Conservation (phyloP, 768 basidiomycete genomes). For the Boletus patriciae region DNA sequence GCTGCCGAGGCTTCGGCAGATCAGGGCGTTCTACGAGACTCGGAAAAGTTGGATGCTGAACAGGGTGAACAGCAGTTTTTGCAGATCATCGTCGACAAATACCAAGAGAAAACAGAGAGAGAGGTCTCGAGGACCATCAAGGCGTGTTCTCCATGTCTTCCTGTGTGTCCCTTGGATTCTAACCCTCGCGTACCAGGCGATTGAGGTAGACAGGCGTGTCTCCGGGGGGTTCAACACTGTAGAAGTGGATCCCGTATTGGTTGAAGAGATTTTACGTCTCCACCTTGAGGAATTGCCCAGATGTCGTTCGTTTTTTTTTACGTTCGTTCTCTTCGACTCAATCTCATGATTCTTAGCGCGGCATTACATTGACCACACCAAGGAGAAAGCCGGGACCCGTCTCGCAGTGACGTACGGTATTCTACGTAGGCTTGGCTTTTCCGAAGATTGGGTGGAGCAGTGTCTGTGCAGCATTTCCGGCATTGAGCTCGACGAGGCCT, state of each 20-base stretch:
- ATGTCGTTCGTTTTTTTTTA: slow-evolving; percentile 14
- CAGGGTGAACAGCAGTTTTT: slow-evolving; percentile 55
- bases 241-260: slow-evolving; percentile 58
- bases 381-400: slow-evolving; percentile 69
- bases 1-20: slow-evolving; percentile 4
- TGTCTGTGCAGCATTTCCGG: slow-evolving; percentile 66
- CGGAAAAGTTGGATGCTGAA: slow-evolving; percentile 36
- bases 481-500: slow-evolving; percentile 81
- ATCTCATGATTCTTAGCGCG: slow-evolving; percentile 4
- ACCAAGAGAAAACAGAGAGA: slow-evolving; percentile 86
- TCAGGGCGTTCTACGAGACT: slow-evolving; percentile 11
- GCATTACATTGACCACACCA: slow-evolving; percentile 46
- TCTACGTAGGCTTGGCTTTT: slow-evolving; percentile 74
- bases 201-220: slow-evolving; percentile 79
- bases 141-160: slow-evolving; percentile 40
- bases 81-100: slow-evolving; percentile 74
- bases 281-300: slow-evolving; percentile 38
- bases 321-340: slow-evolving; percentile 2
- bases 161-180: background rate
- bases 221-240: slow-evolving; percentile 62
- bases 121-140: slow-evolving; percentile 72
- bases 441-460: slow-evolving; percentile 63
- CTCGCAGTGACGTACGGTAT: slow-evolving; percentile 82
- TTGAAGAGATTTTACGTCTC: slow-evolving; percentile 60
- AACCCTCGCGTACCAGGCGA: slow-evolving; percentile 39